Evolutionary conservation across 2,329 filamentous ascomycete genomes (phyloP).

Genomic region (Claviceps monticola): DNA sequence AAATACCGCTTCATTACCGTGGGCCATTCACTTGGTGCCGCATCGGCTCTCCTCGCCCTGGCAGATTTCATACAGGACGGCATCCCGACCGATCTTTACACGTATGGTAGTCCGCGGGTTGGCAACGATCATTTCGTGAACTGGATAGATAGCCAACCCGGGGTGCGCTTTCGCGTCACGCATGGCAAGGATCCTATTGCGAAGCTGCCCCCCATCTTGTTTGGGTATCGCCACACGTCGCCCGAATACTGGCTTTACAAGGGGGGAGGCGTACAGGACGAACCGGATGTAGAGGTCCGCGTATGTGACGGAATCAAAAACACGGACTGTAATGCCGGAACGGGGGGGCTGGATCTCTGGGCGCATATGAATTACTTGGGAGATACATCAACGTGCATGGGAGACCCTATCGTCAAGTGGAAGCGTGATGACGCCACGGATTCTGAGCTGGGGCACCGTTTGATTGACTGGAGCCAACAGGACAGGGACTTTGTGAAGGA

Average conservation of each 20-base stretch:
- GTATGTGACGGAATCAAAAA: constrained; percentile 36
- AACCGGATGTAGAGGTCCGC: constrained; percentile 25
- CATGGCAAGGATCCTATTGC: constrained; percentile 56
- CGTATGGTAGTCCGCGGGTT: constrained; percentile 54
- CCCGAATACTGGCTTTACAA: constrained; percentile 53
- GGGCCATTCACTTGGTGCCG: constrained; percentile 56
- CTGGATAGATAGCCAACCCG: constrained; percentile 38
- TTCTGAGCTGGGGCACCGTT: constrained; percentile 23
- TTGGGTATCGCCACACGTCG: constrained; percentile 51
- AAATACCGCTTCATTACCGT: constrained; percentile 42
- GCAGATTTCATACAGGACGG: constrained; percentile 39
- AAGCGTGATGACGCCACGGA: constrained; percentile 17
- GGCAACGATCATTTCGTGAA: constrained; percentile 42
- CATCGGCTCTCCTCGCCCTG: constrained; percentile 46
- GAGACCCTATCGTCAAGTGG: constrained; percentile 11
- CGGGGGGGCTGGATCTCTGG: constrained; percentile 26
- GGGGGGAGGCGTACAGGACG: constrained; percentile 20
- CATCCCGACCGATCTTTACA: constrained; percentile 41
- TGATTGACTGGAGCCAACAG: constrained; percentile 12
- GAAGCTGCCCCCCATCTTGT: constrained; percentile 45
- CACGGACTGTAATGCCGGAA: constrained; percentile 36
- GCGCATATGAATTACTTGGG: constrained; percentile 38
- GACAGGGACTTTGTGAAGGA: not conserved
- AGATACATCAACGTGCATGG: constrained; percentile 26
- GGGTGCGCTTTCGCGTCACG: constrained; percentile 48